Evolutionary conservation across 2,329 filamentous ascomycete genomes (phyloP).

Genomic region (Pseudodiploospora longispora): DNA sequence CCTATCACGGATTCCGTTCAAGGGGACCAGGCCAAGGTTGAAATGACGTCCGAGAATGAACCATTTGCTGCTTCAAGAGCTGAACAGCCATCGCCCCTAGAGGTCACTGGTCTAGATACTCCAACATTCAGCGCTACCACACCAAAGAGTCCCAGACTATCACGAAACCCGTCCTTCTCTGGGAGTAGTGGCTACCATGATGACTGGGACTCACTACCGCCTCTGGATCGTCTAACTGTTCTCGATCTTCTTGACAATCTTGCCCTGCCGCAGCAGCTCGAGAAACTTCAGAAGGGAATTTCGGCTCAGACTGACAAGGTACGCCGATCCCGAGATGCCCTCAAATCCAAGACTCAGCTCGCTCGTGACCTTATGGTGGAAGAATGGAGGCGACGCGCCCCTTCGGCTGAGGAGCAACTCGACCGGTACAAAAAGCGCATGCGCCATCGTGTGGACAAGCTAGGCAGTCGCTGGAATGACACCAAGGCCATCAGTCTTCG

Average conservation of each 20-base stretch:
- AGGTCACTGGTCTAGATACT: slow-evolving; percentile 39
- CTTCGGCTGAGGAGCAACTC: slow-evolving; percentile 83
- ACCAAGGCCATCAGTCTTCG: slow-evolving; percentile 78
- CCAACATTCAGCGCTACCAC: slow-evolving; percentile 40
- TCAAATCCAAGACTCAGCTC: slow-evolving; percentile 66
- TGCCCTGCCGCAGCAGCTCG: slow-evolving; percentile 79
- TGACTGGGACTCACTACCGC: slow-evolving; percentile 79
- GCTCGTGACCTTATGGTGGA: slow-evolving; percentile 88
- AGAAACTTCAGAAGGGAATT: slow-evolving; percentile 79
- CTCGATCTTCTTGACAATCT: slow-evolving; percentile 95
- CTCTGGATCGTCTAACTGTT: slow-evolving; percentile 80
- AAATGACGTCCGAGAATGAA: not conserved
- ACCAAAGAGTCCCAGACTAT: slow-evolving; percentile 50
- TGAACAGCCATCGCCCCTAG: slow-evolving; percentile 31
- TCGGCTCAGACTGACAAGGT: slow-evolving; percentile 80
- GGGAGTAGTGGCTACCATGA: slow-evolving; percentile 78
- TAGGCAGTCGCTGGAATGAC: slow-evolving; percentile 81
- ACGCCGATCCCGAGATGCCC: slow-evolving; percentile 68
- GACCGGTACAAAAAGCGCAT: slow-evolving; percentile 85
- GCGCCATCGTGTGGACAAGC: slow-evolving; percentile 79
- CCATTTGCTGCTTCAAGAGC: slow-evolving; percentile 31
- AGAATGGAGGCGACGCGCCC: slow-evolving; percentile 81
- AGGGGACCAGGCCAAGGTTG: too few relatives aligned
- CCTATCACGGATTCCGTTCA: too few relatives aligned
- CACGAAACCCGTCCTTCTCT: slow-evolving; percentile 75